Percentiles rank a stretch among this genome's conserved stretches.
Evolutionary conservation across 2,329 filamentous ascomycete species (phyloP).

Genomic region (Knufia petricola): DNA sequence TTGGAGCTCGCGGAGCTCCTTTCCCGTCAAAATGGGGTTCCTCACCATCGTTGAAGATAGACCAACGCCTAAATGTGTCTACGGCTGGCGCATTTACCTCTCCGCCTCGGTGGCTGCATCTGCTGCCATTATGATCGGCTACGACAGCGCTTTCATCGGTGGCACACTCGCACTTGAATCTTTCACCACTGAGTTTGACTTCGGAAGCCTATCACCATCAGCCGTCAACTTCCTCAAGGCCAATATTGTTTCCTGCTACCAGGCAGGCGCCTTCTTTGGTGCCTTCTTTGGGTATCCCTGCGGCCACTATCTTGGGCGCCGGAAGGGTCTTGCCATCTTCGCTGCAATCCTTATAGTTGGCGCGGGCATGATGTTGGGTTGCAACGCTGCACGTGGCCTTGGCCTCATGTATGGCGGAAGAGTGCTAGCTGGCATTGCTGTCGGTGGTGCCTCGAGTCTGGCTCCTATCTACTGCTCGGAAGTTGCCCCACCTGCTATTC

Average conservation of each 20-base stretch:
- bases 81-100: conserved; percentile 51
- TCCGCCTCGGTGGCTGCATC: conserved; percentile 46
- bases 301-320: conserved; percentile 58
- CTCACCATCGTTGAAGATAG: conserved; percentile 36
- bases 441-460: conserved; percentile 48
- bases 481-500: conserved; percentile 47
- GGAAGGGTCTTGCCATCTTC: conserved; percentile 54
- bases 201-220: conserved; percentile 40
- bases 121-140: conserved; percentile 50
- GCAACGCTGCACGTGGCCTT: conserved; percentile 52
- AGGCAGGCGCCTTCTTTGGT: conserved; percentile 76
- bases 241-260: conserved; percentile 74
- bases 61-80: conserved; percentile 48
- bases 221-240: conserved; percentile 53
- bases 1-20: conserved; percentile 16
- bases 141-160: conserved; percentile 69
- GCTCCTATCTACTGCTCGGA: conserved; percentile 53
- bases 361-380: conserved; percentile 62
- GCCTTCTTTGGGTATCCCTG: conserved; percentile 58
- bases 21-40: conserved; percentile 29
- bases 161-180: conserved; percentile 62
- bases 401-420: conserved; percentile 50
- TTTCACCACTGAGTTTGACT: conserved; percentile 59
- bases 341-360: conserved; percentile 58
- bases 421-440: conserved; percentile 48